Base-by-base conservation (phyloP, 2,329 filamentous ascomycete species). In the Eutypa lata region DNA sequence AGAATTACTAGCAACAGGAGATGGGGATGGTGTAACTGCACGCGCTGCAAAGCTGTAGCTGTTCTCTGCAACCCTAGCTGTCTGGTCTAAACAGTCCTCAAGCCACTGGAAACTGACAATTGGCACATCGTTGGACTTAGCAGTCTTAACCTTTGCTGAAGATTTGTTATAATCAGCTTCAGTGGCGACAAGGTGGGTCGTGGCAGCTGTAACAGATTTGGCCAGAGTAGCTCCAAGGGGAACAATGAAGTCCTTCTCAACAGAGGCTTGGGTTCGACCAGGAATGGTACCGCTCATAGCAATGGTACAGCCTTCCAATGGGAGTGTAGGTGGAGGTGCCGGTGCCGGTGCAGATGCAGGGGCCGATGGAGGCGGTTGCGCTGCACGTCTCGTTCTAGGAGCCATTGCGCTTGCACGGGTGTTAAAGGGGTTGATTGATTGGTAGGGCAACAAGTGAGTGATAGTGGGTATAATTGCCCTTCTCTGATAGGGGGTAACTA, bases 81-180 rank as follows among this genome's bases (percentile, higher is more conserved):
- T 72, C 16, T 70, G 66, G 14, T 70, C 56, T 37, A 79, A 70
- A 21, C 77, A 84, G n/a, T 84, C 77, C 2, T 80, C 57, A n/a
- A 86, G 70, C 88, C 88, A 91, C 14, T 80, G 70, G 0, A 86
- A 66, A 10, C 69, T 74, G 24, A 90, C 77, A 45, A 90, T 75
- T 2, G 76, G 75, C 13, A 87, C 69, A 19, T 66, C 72, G 33
- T 76, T 72, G 13, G 72, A 59, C 10, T 72, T 65, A 4, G 76
- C 80, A 16, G 78, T 68, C 59, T 71, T 72, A 57, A 81, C 77
- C 62, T 87, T 87, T 43, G 70, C 64, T 0, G 77, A 76, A 1
- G 68, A 67, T 44, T 75, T 78, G 7, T 76, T 68, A 57, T 74
- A 79, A 55, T 86, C 82, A 8, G 73, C 69, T 7, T 78, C 70